Conservation (phyloP, 2,329 filamentous ascomycete species). For the Cercospora nicotianae region DNA sequence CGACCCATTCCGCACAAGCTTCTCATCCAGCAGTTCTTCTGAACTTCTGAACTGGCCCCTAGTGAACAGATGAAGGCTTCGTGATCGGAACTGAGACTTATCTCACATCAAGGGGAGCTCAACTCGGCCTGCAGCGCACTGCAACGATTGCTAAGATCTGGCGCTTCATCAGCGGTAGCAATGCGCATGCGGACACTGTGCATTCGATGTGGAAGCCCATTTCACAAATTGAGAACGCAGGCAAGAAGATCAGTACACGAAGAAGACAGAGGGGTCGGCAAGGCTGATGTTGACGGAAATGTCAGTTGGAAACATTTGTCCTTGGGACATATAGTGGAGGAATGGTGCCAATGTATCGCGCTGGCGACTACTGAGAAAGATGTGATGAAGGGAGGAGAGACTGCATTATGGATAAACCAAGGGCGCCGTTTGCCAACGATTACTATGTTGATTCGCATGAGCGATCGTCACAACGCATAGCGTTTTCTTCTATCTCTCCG, state of each 20-base stretch:
- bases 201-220: neutral
- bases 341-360: neutral
- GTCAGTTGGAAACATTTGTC: neutral
- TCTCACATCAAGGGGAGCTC: neutral
- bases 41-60: slow-evolving; percentile 10
- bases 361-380: neutral
- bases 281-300: neutral
- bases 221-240: neutral
- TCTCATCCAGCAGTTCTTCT: neutral
- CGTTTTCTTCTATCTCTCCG: neutral
- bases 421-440: neutral
- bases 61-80: neutral
- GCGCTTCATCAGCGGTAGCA: neutral
- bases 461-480: neutral
- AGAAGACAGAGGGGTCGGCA: neutral
- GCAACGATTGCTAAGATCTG: neutral
- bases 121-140: neutral
- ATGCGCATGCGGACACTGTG: neutral
- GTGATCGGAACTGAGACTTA: neutral
- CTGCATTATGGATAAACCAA: neutral
- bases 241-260: neutral
- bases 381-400: neutral
- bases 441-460: neutral
- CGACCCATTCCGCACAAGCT: neutral
- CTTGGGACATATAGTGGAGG: neutral